phyloP scores from a whole-genome alignment of 345 rosid species.

The Pistacia vera region DNA sequence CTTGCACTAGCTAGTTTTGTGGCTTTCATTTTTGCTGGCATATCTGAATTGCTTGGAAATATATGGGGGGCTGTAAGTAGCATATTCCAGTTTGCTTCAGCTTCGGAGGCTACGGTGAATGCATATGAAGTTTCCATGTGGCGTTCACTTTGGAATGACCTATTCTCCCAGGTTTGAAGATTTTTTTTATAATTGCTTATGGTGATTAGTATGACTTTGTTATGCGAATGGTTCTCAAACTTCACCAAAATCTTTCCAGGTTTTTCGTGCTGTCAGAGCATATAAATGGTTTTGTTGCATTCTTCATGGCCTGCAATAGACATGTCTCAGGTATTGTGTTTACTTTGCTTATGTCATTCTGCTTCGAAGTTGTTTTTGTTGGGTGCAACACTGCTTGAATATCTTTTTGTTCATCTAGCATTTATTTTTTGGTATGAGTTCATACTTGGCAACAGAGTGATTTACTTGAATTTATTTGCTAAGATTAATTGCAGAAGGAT shows the following conservation, averaged over 20 bases:
- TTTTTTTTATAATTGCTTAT: background rate
- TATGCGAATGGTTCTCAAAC: conserved; percentile 17
- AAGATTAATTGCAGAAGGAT: too few relatives aligned
- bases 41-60: conserved; percentile 46
- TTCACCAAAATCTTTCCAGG: conserved; percentile 47
- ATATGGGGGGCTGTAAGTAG: conserved; percentile 59
- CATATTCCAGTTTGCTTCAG: conserved; percentile 59
- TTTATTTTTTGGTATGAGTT: background rate
- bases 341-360: too few relatives aligned
- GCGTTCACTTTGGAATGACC: conserved; percentile 95
- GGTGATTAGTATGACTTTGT: background rate
- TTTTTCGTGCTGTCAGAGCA: conserved; percentile 89
- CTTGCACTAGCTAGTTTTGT: conserved; percentile 50
- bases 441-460: background rate
- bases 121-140: conserved; percentile 78
- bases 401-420: background rate
- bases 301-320: conserved; percentile 91
- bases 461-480: too few relatives aligned
- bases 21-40: conserved; percentile 45
- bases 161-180: conserved; percentile 81
- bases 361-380: background rate
- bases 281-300: conserved; percentile 84
- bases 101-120: conserved; percentile 59
- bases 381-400: background rate
- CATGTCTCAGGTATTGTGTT: conserved; percentile 29